phyloP scores from a whole-genome alignment of 2,329 filamentous ascomycete species.

The Fusarium liriodendri region DNA sequence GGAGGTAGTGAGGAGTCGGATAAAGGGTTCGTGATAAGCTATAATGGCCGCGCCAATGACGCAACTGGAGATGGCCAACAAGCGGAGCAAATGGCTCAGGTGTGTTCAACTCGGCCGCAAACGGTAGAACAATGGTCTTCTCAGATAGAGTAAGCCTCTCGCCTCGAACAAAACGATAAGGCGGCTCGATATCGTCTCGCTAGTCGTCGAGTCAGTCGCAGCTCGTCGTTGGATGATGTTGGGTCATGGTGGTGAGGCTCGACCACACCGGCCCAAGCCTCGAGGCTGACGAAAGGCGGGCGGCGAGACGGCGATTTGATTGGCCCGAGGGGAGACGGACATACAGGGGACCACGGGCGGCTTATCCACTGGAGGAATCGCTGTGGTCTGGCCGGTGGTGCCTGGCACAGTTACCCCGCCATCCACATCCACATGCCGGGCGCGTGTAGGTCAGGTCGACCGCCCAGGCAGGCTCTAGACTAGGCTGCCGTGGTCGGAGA shows the following conservation, averaged over 20 bases:
- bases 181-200: constrained; percentile 12
- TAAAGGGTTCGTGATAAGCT: constrained; percentile 1
- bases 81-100: constrained; percentile 7
- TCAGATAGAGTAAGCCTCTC: not conserved
- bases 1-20: constrained; percentile 6
- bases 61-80: constrained; percentile 36
- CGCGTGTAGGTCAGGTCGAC: constrained; percentile 15
- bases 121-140: not conserved
- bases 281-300: constrained; percentile 36
- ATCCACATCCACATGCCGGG: constrained; percentile 34
- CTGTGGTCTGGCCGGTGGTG: constrained; percentile 14
- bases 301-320: constrained; percentile 15
- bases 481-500: constrained; percentile 19
- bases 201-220: constrained; percentile 21
- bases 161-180: not conserved
- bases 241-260: constrained; percentile 44
- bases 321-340: constrained; percentile 12
- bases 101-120: not conserved
- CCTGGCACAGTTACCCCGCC: constrained; percentile 31
- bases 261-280: constrained; percentile 23
- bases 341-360: constrained; percentile 3
- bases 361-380: constrained; percentile 16
- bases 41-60: constrained; percentile 38
- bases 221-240: constrained; percentile 35
- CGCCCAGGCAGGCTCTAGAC: constrained; percentile 9